Base-by-base conservation (phyloP, 371 early-diverging fungal genomes). In the Mucor irregularis region DNA sequence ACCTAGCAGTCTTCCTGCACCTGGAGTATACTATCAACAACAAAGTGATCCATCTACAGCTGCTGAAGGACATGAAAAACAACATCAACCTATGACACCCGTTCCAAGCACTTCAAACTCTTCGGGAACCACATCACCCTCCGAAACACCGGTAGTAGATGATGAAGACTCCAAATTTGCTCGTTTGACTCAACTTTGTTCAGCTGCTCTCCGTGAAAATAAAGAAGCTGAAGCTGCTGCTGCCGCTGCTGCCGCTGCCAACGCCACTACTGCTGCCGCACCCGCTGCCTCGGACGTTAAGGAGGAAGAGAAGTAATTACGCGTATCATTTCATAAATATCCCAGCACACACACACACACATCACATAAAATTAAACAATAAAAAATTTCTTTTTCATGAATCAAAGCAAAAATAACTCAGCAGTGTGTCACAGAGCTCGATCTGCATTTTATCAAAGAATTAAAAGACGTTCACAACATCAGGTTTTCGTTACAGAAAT, bases 141-240 rank as follows among this genome's bases (percentile, higher is more conserved):
- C 69, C 37, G 71, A 61, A 33, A 30, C 56, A 8, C 49, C 55
- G 19, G 67, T 60, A 22, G 72, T 71, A 30, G 61, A 66, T 25
- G 73, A 72, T 39, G 72, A 75, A 6, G 61, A 65, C 2, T 56
- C 61, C 14, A 69, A 66, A 33, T 68, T 62, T 37, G 62, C 67
- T 42, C 68, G 75, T 10, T 63, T 78, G n/a, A 60, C 72, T 17
- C 71, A 78, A 43, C 64, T 78, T 5, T 79, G 76, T 37, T 49
- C 68, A 8, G 79, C 69, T 35, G 79, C 74, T 26, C 61, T 78
- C 26, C 63, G 62, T 16, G 68, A 65, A 21, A 56, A 53, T 34
- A 49, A 63, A 24, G 58, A 66, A 39, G 38, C 47, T 16, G 51
- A 56, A 52, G 35, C 21, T 3, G 16, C 24, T 21, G 25, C 25